phyloP scores from a whole-genome alignment of 2,329 filamentous ascomycete species.

The Paramyrothecium roridum region DNA sequence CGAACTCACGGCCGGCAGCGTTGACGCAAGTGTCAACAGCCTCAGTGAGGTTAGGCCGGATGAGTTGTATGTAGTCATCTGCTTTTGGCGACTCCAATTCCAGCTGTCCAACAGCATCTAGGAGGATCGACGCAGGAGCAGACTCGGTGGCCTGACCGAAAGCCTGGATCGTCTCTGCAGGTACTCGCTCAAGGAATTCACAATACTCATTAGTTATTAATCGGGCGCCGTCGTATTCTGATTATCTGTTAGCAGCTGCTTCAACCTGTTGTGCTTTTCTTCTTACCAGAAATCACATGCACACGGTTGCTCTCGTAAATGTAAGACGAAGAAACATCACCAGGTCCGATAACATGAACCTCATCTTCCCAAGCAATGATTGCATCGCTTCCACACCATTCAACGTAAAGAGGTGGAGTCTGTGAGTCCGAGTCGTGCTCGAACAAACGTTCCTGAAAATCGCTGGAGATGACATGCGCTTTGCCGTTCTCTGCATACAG shows the following conservation, averaged over 20 bases:
- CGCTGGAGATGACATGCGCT: constrained; percentile 89
- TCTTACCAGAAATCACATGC: constrained; percentile 77
- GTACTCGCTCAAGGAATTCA: constrained; percentile 94
- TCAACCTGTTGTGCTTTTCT: neutral
- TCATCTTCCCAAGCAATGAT: constrained; percentile 98
- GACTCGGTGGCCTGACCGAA: constrained; percentile 87
- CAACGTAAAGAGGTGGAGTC: constrained; percentile 80
- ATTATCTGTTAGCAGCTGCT: constrained; percentile 5
- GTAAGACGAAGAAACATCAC: constrained; percentile 70
- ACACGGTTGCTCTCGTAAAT: constrained; percentile 89
- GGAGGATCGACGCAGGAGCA: constrained; percentile 83
- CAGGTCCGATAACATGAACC: constrained; percentile 87
- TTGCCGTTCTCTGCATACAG: constrained; percentile 83
- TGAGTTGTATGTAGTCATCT: constrained; percentile 95
- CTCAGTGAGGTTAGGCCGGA: constrained; percentile 81
- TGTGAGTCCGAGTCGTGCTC: constrained; percentile 88
- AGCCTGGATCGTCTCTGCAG: constrained; percentile 80
- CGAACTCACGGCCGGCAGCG: constrained; percentile 90
- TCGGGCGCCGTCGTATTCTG: constrained; percentile 78
- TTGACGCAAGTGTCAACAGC: constrained; percentile 93
- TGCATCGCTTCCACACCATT: constrained; percentile 96
- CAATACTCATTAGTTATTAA: constrained; percentile 91
- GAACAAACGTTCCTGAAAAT: constrained; percentile 88
- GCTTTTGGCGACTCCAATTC: constrained; percentile 95
- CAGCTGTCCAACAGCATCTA: constrained; percentile 88